These are phyloP conservation scores for Talaromyces sp. DNA, from an alignment of 2,329 filamentous ascomycete species.

Conservation along the genomic window DNA sequence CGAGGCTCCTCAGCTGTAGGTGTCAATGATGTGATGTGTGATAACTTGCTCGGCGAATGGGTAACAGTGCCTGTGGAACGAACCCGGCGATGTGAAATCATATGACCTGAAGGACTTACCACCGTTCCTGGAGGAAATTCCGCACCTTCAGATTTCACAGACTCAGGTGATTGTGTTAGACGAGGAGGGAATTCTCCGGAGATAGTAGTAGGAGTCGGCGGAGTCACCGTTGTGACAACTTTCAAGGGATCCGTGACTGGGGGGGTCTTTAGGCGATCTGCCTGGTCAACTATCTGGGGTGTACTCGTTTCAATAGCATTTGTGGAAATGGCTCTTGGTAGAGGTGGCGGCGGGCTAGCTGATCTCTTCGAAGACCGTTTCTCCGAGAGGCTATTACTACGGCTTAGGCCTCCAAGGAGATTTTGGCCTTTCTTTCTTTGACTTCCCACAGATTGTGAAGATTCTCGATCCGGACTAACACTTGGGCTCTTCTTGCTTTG, in stretches of 20 bases:
- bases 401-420: constrained; percentile 36
- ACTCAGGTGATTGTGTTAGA: constrained; percentile 38
- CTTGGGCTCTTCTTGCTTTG: constrained; percentile 49
- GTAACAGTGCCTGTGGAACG: constrained; percentile 50
- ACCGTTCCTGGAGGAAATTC: constrained; percentile 45
- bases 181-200: constrained; percentile 26
- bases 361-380: constrained; percentile 25
- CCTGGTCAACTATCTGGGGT: neutral
- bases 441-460: constrained; percentile 37
- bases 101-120: constrained; percentile 60
- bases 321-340: constrained; percentile 31
- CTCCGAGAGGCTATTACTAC: constrained; percentile 32
- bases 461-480: constrained; percentile 45
- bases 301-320: constrained; percentile 22
- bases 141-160: constrained; percentile 21
- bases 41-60: constrained; percentile 77
- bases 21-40: constrained; percentile 67
- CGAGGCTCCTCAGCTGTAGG: constrained; percentile 65
- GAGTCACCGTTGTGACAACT: constrained; percentile 58
- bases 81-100: constrained; percentile 66
- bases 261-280: constrained; percentile 26
- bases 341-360: constrained; percentile 28
- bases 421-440: constrained; percentile 27
- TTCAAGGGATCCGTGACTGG: constrained; percentile 28
- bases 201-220: constrained; percentile 56